Conservation (phyloP, 192 early-diverging fungal species). For the Geranomyces michiganensis region DNA sequence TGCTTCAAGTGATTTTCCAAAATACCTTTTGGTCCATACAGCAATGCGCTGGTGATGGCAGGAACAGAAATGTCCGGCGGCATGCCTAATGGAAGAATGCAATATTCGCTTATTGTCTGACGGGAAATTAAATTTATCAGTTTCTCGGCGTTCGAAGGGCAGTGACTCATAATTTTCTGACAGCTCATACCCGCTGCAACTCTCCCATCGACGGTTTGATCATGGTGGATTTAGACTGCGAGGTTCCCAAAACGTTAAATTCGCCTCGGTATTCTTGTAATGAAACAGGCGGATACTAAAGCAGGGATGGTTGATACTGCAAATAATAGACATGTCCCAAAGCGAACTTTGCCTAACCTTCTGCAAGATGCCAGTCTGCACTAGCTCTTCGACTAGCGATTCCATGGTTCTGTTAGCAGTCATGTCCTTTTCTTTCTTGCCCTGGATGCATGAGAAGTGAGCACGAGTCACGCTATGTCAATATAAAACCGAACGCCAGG, state of each 20-base stretch:
- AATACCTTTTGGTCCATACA: constrained; percentile 54
- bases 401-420: constrained; percentile 66
- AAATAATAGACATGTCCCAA: background rate
- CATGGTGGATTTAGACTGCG: constrained; percentile 41
- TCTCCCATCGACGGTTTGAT: constrained; percentile 56
- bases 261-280: constrained; percentile 49
- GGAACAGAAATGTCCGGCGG: constrained; percentile 40
- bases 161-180: too few species aligned
- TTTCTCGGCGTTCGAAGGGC: too few species aligned
- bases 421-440: constrained; percentile 69
- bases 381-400: constrained; percentile 59
- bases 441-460: constrained; percentile 47
- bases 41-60: constrained; percentile 44
- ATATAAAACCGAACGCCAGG: background rate
- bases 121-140: background rate
- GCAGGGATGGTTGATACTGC: background rate
- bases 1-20: background rate
- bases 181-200: constrained; percentile 44
- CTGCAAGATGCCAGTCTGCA: constrained; percentile 58
- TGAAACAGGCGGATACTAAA: constrained; percentile 14
- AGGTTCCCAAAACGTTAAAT: constrained; percentile 45
- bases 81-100: constrained; percentile 55
- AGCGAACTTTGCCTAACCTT: constrained; percentile 27
- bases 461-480: background rate
- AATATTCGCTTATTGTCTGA: constrained; percentile 57